Conservation (phyloP, 208 protist genomes). For the Trypanosoma mega region DNA sequence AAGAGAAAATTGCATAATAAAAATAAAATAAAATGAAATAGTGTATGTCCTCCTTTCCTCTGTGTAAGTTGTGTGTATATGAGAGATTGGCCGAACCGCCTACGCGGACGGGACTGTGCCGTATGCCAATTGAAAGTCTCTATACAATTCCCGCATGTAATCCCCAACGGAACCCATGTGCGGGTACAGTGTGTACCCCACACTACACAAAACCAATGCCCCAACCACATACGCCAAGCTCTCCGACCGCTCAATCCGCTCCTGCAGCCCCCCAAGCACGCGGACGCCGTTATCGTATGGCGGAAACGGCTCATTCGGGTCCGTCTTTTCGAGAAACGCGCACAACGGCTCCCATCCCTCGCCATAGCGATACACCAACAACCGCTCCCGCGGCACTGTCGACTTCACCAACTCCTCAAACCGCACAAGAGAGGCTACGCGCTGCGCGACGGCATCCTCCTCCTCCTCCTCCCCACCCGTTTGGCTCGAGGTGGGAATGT, state of each 20-base stretch:
- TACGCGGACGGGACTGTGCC: neutral
- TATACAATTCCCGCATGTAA: conserved; percentile 14
- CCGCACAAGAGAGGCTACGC: conserved; percentile 39
- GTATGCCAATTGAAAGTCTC: conserved; percentile 25
- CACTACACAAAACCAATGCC: neutral
- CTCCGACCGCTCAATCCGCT: conserved; percentile 61
- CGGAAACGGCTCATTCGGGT: conserved; percentile 57
- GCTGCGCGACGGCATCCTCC: conserved; percentile 3
- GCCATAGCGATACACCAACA: conserved; percentile 66
- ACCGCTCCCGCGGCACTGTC: conserved; percentile 31
- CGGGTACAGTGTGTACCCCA: conserved; percentile 22
- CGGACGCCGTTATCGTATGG: conserved; percentile 57
- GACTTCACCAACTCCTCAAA: conserved; percentile 65
- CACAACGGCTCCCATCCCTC: conserved; percentile 79
- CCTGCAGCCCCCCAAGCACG: conserved; percentile 53
- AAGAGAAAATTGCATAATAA: too few species aligned
- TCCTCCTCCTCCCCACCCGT: neutral
- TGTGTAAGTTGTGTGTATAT: too few species aligned
- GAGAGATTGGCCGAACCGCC: too few species aligned
- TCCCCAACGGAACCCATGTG: neutral
- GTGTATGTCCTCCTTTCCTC: too few species aligned
- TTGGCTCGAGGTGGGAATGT: conserved; percentile 23
- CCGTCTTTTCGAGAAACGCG: conserved; percentile 58
- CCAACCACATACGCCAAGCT: conserved; percentile 33
- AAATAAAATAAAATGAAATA: too few species aligned